Evolutionary conservation across 768 basidiomycete genomes (phyloP).

Genomic region (Termitomyces sp.): DNA sequence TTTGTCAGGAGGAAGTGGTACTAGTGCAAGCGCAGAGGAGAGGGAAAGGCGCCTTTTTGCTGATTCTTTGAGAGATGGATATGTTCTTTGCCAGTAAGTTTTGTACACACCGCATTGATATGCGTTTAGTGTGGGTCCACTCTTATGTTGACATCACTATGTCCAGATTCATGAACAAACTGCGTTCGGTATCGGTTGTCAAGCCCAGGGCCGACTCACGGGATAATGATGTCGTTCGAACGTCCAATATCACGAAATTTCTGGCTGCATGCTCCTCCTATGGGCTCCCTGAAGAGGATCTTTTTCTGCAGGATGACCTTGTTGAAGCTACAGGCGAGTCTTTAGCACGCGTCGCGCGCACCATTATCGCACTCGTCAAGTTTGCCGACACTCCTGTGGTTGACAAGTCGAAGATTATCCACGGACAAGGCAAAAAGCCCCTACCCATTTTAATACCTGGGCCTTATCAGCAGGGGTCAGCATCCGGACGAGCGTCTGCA

Average conservation of each 20-base stretch:
- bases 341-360: conserved; percentile 68
- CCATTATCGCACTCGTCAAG: conserved; percentile 66
- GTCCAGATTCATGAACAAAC: conserved; percentile 74
- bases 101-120: conserved; percentile 12
- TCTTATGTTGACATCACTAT: conserved; percentile 3
- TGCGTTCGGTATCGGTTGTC: conserved; percentile 56
- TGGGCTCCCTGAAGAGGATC: conserved; percentile 57
- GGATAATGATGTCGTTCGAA: conserved; percentile 63
- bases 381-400: conserved; percentile 53
- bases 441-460: conserved; percentile 17
- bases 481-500: conserved; percentile 43
- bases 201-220: conserved; percentile 63
- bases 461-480: conserved; percentile 33
- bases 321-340: conserved; percentile 56
- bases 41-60: conserved; percentile 69
- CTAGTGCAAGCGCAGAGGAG: conserved; percentile 62
- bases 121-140: background rate
- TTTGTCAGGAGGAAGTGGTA: conserved; percentile 26
- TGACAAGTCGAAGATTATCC: conserved; percentile 42
- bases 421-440: conserved; percentile 33
- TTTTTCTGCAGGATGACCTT: conserved; percentile 69
- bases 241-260: conserved; percentile 75
- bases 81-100: conserved; percentile 86
- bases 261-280: conserved; percentile 70
- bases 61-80: conserved; percentile 80